Conservation (phyloP, 2,329 filamentous ascomycete species). For the Chaetomium sp. region DNA sequence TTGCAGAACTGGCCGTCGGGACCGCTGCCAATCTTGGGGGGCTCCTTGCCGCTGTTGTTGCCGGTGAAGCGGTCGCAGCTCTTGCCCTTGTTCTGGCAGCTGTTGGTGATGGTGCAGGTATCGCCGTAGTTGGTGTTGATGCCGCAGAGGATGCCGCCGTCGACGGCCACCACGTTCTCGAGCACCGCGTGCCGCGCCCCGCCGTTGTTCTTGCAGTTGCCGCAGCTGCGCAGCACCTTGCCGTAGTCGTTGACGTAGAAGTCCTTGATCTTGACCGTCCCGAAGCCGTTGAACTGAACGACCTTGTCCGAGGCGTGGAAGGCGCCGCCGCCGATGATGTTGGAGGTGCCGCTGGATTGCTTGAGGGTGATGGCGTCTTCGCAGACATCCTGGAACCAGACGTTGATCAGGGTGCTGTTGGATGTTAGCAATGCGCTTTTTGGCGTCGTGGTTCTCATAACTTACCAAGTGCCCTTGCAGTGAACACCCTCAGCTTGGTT, state of each 20-base stretch:
- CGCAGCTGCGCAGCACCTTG: conserved; percentile 23
- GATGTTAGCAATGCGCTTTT: background rate
- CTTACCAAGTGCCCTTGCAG: conserved; percentile 24
- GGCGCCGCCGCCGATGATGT: conserved; percentile 25
- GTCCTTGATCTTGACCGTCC: conserved; percentile 20
- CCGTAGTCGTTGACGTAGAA: conserved; percentile 26
- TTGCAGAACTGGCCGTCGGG: conserved; percentile 22
- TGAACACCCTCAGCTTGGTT: conserved; percentile 26
- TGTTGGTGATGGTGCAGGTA: conserved; percentile 21
- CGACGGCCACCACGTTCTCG: conserved; percentile 14
- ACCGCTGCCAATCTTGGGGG: conserved; percentile 22
- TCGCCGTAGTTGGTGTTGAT: conserved; percentile 29
- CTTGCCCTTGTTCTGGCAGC: conserved; percentile 23
- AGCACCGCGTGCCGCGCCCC: conserved; percentile 19
- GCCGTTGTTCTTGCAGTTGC: conserved; percentile 25
- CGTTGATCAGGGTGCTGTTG: conserved; percentile 21
- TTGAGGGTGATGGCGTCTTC: conserved; percentile 26
- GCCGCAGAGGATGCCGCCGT: conserved; percentile 24
- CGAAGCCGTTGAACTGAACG: conserved; percentile 26
- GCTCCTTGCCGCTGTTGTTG: conserved; percentile 22
- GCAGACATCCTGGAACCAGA: conserved; percentile 26
- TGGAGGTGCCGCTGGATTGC: conserved; percentile 19
- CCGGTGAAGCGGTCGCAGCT: conserved; percentile 19
- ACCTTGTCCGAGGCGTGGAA: conserved; percentile 25
- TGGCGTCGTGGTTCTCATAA: no score